Base-by-base conservation (phyloP, 140 eudicot species). In the Flaveria floridana region DNA sequence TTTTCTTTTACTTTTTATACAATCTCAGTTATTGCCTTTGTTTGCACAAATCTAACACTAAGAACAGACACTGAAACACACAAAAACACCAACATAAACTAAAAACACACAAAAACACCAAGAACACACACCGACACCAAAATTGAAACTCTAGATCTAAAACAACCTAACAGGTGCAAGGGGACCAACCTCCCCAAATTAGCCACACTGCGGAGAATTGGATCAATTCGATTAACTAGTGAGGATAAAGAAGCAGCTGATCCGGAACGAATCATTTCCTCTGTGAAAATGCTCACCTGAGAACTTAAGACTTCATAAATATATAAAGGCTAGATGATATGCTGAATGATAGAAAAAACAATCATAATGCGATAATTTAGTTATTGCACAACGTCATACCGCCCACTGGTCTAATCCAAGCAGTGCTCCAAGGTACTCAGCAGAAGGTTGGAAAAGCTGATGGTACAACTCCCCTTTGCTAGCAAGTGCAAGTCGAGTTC, bases 221-320 rank as follows among this genome's bases (percentile, higher is more conserved):
- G 99, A 81, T 95, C 99, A 41, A 95, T 95, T 65, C 99, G 85
- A 86, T 91, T 95, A 72, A 95, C 88, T 69, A 95, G 95, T 56
- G 94, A 85, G 70, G 99, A 95, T 63, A 95, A 81, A n/a, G 97
- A 83, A 82, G 99, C 99, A 84, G 97, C 99, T 76, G 99, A 95
- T 84, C 97, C 99, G 53, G 97, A 91, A 53, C 99, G 97, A 58
- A 91, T 95, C 67, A 95, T 84, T 82, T 95, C 99, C 76, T 95
- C 97, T 8, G 99, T 89, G 70, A 95, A 95, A 75, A 95, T 95
- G 80, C 85, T 80, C 48, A 95, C 88, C 99, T 95, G 86, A 82
- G 56, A 42, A 57, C 62, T 20, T 66, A 67, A 37, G 16, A 55
- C 25, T 42, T 13, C 12, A 42, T 56, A 25, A 73, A 53, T 26